phyloP scores from a whole-genome alignment of 1,284 basidiomycete species.

The Mycena citricolor region DNA sequence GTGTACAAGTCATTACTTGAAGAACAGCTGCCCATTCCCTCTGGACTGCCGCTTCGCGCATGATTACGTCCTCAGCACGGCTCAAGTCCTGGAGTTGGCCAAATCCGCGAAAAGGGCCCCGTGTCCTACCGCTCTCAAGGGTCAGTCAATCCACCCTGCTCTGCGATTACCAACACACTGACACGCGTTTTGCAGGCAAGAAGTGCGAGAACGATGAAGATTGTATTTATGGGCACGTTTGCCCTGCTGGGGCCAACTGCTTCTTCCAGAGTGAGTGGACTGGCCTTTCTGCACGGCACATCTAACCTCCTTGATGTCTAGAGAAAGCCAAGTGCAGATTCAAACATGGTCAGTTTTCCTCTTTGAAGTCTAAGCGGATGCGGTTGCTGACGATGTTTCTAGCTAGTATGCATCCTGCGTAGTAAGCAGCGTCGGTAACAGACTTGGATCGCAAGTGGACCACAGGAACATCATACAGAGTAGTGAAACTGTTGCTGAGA shows the following conservation, averaged over 20 bases:
- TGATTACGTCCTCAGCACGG: slow-evolving; percentile 52
- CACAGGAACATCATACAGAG: too few species aligned
- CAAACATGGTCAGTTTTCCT: slow-evolving; percentile 44
- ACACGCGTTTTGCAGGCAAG: slow-evolving; percentile 39
- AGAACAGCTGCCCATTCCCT: slow-evolving; percentile 51
- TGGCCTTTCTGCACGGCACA: too few species aligned
- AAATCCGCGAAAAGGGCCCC: slow-evolving; percentile 61
- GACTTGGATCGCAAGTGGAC: too few species aligned
- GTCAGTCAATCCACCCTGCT: slow-evolving; percentile 1
- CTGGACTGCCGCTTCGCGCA: slow-evolving; percentile 56
- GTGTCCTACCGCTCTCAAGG: slow-evolving; percentile 26
- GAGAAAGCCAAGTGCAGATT: slow-evolving; percentile 61
- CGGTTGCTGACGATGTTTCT: neutral
- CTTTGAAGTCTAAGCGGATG: neutral
- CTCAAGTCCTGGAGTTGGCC: slow-evolving; percentile 50
- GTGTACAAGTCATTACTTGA: slow-evolving; percentile 61
- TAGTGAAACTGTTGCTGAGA: too few species aligned
- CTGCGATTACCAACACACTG: neutral
- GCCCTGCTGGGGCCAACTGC: slow-evolving; percentile 49
- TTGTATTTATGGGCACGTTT: slow-evolving; percentile 62
- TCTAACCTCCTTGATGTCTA: too few species aligned
- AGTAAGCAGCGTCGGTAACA: too few species aligned
- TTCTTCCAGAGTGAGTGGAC: slow-evolving; percentile 33
- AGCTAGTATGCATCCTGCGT: slow-evolving; percentile 17
- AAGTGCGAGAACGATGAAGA: slow-evolving; percentile 54